Conservation (phyloP, 2,329 filamentous ascomycete genomes). For the Trichophyton schoenleinii region DNA sequence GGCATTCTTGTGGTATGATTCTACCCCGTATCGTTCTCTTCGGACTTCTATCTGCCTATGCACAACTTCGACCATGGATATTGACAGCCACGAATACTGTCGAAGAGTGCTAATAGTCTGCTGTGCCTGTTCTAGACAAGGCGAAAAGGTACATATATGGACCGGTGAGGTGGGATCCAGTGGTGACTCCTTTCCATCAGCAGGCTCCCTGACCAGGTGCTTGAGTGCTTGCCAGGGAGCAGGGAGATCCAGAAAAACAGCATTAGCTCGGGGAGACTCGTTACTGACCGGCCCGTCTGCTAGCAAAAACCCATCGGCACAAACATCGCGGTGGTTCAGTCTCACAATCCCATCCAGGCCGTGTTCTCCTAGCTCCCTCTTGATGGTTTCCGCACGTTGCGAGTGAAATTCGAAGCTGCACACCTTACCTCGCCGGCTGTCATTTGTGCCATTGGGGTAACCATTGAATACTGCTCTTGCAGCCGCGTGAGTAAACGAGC, state of each 20-base stretch:
- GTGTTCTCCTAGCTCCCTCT: conserved; percentile 33
- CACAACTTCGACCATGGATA: conserved; percentile 82
- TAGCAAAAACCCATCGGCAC: conserved; percentile 36
- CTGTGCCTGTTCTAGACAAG: conserved; percentile 92
- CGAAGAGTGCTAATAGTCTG: conserved; percentile 71
- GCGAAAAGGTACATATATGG: conserved; percentile 86
- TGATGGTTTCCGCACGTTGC: conserved; percentile 31
- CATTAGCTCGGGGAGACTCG: conserved; percentile 33
- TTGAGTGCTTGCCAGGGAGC: conserved; percentile 40
- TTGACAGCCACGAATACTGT: conserved; percentile 74
- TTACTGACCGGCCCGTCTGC: conserved; percentile 19
- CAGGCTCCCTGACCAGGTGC: conserved; percentile 31
- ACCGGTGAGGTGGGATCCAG: conserved; percentile 61
- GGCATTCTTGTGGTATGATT: conserved; percentile 48
- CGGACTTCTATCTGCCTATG: conserved; percentile 69
- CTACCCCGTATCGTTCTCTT: conserved; percentile 66
- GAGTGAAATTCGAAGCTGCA: conserved; percentile 41
- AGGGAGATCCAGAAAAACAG: conserved; percentile 40
- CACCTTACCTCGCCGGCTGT: conserved; percentile 30
- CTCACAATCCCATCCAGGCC: conserved; percentile 34
- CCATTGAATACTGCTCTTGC: conserved; percentile 39
- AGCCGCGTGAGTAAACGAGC: conserved; percentile 40
- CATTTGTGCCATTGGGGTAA: conserved; percentile 21
- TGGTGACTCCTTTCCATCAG: conserved; percentile 32
- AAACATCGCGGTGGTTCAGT: conserved; percentile 39